Percentiles rank a stretch among this genome's conserved stretches.
Evolutionary conservation across 371 early-diverging fungal species (phyloP).

Genomic region (Lichtheimia ornata): DNA sequence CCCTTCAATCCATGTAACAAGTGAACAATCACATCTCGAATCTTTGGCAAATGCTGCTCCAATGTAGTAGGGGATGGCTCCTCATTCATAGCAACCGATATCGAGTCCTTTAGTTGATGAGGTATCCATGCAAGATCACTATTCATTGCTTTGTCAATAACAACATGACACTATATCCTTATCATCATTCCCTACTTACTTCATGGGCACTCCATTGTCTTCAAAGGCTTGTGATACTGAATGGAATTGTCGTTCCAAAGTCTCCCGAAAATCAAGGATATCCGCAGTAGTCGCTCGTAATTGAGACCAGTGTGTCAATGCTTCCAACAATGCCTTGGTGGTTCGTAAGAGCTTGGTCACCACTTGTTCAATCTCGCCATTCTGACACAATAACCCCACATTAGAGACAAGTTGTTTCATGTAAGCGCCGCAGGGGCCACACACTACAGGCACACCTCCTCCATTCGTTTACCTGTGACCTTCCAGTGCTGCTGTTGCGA

Average conservation of each 20-base stretch:
- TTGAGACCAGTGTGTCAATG: conserved; percentile 60
- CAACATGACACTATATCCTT: background rate
- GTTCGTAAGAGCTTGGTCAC: conserved; percentile 63
- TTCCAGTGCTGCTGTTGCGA: conserved; percentile 10
- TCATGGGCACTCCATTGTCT: conserved; percentile 53
- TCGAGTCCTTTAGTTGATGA: conserved; percentile 52
- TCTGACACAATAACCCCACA: conserved; percentile 20
- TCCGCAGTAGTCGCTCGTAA: conserved; percentile 45
- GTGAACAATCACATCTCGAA: conserved; percentile 65
- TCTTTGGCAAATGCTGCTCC: conserved; percentile 60
- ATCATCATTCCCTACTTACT: conserved; percentile 32
- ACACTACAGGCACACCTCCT: background rate
- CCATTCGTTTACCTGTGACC: conserved; percentile 10
- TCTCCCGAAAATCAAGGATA: conserved; percentile 59
- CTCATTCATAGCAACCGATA: conserved; percentile 56
- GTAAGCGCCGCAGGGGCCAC: background rate
- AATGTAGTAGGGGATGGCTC: conserved; percentile 54
- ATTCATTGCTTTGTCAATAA: background rate
- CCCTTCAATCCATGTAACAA: conserved; percentile 62
- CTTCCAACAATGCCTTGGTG: conserved; percentile 60
- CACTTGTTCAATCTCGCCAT: conserved; percentile 60
- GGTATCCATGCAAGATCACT: conserved; percentile 66
- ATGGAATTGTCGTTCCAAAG: conserved; percentile 59
- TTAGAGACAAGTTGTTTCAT: background rate
- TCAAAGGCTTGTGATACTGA: conserved; percentile 58